phyloP scores from a whole-genome alignment of 257 asterid species.

The Agastache rugosa region DNA sequence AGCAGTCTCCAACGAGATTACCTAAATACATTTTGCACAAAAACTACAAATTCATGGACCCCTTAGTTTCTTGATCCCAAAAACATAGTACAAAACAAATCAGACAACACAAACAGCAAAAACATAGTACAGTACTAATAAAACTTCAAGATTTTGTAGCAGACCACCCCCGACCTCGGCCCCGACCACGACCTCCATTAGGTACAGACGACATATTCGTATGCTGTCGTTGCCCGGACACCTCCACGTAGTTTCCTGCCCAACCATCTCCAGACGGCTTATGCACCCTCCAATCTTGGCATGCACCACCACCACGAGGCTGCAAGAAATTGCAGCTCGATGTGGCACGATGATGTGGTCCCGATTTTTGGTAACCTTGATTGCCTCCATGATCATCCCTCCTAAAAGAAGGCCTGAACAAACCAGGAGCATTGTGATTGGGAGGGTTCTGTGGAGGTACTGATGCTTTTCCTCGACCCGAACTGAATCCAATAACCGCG shows the following conservation, averaged over 20 bases:
- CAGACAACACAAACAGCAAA: not conserved
- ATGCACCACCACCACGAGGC: not conserved
- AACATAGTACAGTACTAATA: not conserved
- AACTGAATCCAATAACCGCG: not conserved
- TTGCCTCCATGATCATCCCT: not conserved
- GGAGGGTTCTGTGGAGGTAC: not conserved
- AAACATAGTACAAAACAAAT: not conserved
- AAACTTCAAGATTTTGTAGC: not conserved
- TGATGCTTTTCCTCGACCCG: not conserved
- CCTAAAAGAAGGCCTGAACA: not conserved
- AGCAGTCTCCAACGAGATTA: not conserved
- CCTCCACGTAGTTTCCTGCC: not conserved
- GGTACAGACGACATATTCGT: not conserved
- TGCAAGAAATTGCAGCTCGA: conserved; percentile 11
- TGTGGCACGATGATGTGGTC: not conserved
- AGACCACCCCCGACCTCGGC: conserved; percentile 29
- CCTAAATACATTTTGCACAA: not conserved
- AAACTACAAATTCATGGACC: not conserved
- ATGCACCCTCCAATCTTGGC: conserved; percentile 23
- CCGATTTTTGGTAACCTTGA: conserved; percentile 19
- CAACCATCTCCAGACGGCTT: not conserved
- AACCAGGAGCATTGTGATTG: not conserved
- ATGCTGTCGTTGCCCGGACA: not conserved
- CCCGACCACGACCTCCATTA: conserved; percentile 22
- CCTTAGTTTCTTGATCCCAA: not conserved